Evolutionary conservation across 345 rosid genomes (phyloP), one percentile per base, ranked within the genome.

Genomic region (Arabidopsis suecica): DNA sequence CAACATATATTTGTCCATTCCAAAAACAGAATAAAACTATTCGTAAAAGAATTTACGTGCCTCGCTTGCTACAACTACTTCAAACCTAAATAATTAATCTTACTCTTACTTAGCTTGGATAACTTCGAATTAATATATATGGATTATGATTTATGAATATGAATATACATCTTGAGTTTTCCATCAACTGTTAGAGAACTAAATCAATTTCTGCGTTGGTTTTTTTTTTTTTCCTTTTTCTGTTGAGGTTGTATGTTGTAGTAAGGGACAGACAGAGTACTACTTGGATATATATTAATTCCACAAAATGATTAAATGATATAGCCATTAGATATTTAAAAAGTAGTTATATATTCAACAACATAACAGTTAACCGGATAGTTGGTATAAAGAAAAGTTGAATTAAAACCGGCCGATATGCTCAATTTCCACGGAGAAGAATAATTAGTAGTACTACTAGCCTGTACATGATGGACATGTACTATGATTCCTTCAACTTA

Each of bases 401-500:
- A 34, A 22, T 32, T 50, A 10, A 12, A 69, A 76, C 79, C 74
- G 74, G 79, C 47, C 49, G 4, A 69, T 53, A 61, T 20, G 30
- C 38, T 68, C 20, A 67, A 9, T 58, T 38, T 60, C 63, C 37
- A 67, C 36, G 45, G 60, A 45, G 51, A 37, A 45, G 36, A 38
- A 58, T 58, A 37, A 57, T n/a, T 67, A 48, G 51, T 25, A 11
- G 30, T 64, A 64, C 18, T 42, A 63, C 45, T 34, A 68, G 56
- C 56, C 56, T 40, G 79, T 68, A 61, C 56, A 20, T 67, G 36
- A 25, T n/a, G 25, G 25, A 23, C 74, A 53, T 76, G 79, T 69
- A 55, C 71, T 73, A 42, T 63, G 77, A 73, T 54, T 77, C 66
- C 47, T 63, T 71, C 72, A 64, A 77, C 66, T 13, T 41, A 56